phyloP scores from a whole-genome alignment of 176 grass and related monocot species.

The Lolium rigidum region DNA sequence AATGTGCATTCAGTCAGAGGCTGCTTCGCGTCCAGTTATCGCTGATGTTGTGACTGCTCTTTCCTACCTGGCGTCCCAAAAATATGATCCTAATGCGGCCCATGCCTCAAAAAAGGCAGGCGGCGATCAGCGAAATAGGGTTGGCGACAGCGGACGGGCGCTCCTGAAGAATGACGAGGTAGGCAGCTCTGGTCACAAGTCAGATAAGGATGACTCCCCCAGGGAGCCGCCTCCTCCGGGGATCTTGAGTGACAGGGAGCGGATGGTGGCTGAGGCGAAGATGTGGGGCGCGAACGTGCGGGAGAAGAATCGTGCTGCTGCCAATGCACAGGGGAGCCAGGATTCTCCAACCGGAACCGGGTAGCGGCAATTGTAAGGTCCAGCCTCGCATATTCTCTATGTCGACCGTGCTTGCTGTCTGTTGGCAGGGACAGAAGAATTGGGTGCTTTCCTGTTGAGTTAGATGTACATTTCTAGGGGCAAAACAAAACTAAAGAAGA shows the following conservation, averaged over 20 bases:
- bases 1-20: slow-evolving; percentile 93
- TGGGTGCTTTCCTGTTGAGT: slow-evolving; percentile 33
- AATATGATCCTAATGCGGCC: slow-evolving; percentile 52
- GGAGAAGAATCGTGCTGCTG: slow-evolving; percentile 64
- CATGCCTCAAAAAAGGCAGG: slow-evolving; percentile 39
- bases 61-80: slow-evolving; percentile 70
- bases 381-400: not conserved
- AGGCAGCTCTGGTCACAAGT: slow-evolving; percentile 47
- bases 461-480: slow-evolving; percentile 58
- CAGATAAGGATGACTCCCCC: slow-evolving; percentile 52
- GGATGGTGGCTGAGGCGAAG: slow-evolving; percentile 90
- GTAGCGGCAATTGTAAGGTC: slow-evolving; percentile 6
- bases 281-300: slow-evolving; percentile 94
- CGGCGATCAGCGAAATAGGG: slow-evolving; percentile 39
- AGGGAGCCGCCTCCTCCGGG: slow-evolving; percentile 32
- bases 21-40: slow-evolving; percentile 71
- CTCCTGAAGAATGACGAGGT: slow-evolving; percentile 39
- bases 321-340: slow-evolving; percentile 31
- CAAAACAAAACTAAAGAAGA: slow-evolving; percentile 2
- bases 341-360: slow-evolving; percentile 50
- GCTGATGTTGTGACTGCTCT: slow-evolving; percentile 85
- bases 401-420: slow-evolving; percentile 37
- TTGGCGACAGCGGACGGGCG: slow-evolving; percentile 37
- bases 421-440: slow-evolving; percentile 12
- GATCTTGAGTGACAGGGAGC: slow-evolving; percentile 72